Conservation (phyloP, 495 filamentous ascomycete genomes). For the Lasiosphaeriaceae sp. region DNA sequence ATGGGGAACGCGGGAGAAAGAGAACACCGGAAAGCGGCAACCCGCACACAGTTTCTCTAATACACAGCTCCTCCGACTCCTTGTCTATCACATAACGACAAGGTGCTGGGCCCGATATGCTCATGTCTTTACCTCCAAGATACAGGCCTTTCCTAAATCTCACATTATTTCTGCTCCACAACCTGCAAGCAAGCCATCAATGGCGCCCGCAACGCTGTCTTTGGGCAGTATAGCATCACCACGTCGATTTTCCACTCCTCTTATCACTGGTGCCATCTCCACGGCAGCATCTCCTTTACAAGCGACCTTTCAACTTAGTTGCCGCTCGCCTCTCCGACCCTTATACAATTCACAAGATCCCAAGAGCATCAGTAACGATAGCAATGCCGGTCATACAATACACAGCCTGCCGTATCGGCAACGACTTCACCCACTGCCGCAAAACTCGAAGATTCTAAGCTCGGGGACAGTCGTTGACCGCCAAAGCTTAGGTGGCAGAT, state of each 20-base stretch:
- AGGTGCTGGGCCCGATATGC: no score
- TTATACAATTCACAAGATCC: slow-evolving; percentile 1
- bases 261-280: slow-evolving; percentile 24
- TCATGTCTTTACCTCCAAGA: no score
- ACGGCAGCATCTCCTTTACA: slow-evolving; percentile 28
- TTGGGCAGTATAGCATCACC: not conserved
- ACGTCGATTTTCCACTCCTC: slow-evolving; percentile 1
- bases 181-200: not conserved
- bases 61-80: no score
- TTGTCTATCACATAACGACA: no score
- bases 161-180: no score
- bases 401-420: no score
- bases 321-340: slow-evolving; percentile 24
- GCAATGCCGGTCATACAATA: not conserved
- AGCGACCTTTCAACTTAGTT: slow-evolving; percentile 22
- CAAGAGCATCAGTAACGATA: not conserved
- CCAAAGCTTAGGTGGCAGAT: not conserved
- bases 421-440: not conserved
- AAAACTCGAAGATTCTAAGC: not conserved
- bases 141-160: no score
- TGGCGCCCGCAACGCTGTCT: not conserved
- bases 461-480: no score
- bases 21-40: no score
- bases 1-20: no score
- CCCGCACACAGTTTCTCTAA: no score